These are phyloP conservation scores for Amanita pseudoporphyria DNA, from an alignment of 768 basidiomycete genomes.

Conservation along the genomic window DNA sequence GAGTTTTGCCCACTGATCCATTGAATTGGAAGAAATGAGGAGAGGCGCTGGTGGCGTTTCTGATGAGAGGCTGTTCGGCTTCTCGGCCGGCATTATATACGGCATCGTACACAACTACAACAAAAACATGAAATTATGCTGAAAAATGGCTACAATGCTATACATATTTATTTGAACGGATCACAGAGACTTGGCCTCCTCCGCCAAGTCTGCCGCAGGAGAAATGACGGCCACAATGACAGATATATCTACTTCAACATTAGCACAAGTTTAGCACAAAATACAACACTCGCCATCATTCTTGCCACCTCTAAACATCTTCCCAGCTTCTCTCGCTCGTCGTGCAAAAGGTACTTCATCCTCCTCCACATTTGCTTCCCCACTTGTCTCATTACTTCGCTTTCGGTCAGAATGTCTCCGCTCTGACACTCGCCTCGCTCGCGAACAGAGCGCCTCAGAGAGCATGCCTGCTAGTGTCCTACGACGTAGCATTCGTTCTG, in stretches of 20 bases:
- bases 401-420: constrained; percentile 12
- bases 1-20: constrained; percentile 66
- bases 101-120: background rate
- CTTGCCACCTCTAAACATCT: constrained; percentile 72
- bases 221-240: constrained; percentile 30
- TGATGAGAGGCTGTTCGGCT: too few relatives aligned
- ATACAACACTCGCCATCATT: constrained; percentile 51
- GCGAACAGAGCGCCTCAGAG: constrained; percentile 72
- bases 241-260: constrained; percentile 23
- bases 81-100: too few relatives aligned
- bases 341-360: constrained; percentile 76
- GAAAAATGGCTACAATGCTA: background rate
- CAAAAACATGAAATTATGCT: background rate
- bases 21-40: too few relatives aligned
- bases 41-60: too few relatives aligned
- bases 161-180: background rate
- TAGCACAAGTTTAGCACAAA: background rate
- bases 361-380: constrained; percentile 11
- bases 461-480: constrained; percentile 59
- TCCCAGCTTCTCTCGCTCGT: constrained; percentile 68
- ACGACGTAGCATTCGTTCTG: constrained; percentile 26
- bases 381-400: background rate
- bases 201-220: constrained; percentile 10
- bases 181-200: background rate
- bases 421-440: constrained; percentile 64